Evolutionary conservation across 352 stramenopile genomes (phyloP).

Genomic region (Nothophytophthora sp.): DNA sequence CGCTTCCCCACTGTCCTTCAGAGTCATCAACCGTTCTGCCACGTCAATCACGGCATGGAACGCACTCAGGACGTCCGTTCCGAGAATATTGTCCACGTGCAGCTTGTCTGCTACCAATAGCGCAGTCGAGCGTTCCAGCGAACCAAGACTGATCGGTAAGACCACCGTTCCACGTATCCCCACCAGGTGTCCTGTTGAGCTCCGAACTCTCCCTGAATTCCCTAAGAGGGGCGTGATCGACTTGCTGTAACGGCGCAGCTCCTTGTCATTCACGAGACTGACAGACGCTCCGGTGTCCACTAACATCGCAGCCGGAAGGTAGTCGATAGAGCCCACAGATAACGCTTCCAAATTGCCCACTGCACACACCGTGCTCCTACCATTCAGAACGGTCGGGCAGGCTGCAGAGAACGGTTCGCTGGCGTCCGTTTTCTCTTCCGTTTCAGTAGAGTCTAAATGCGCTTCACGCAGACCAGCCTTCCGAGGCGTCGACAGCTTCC

Average conservation of each 20-base stretch:
- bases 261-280: neutral
- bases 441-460: neutral
- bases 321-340: neutral
- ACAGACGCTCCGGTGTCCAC: conserved; percentile 2
- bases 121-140: neutral
- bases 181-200: neutral
- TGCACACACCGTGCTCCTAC: neutral
- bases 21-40: neutral
- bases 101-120: neutral
- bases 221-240: neutral
- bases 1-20: neutral
- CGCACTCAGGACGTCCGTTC: neutral
- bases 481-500: neutral
- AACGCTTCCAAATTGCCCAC: neutral
- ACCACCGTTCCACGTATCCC: neutral
- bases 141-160: neutral
- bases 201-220: neutral
- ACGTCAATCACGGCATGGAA: conserved; percentile 4
- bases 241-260: neutral
- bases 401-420: too few species aligned
- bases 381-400: neutral
- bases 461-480: neutral
- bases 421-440: too few species aligned
- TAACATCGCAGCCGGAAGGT: neutral
- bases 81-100: neutral